Conservation (phyloP, 2,329 filamentous ascomycete species). For the Westerdykella sp. region DNA sequence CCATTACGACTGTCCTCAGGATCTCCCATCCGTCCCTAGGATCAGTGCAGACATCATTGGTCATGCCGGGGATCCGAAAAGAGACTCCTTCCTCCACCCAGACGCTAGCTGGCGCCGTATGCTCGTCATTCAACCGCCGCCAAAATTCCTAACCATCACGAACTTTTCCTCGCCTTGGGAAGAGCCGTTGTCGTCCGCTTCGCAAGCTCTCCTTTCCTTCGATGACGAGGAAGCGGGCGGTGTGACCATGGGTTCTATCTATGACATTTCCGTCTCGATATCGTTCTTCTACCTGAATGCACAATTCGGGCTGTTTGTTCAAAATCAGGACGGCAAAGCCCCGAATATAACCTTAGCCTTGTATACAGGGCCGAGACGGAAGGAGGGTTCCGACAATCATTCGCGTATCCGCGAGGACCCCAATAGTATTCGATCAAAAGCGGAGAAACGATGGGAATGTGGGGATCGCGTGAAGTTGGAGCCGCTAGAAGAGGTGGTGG, state of each 20-base stretch:
- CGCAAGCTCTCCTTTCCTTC: slow-evolving; percentile 1
- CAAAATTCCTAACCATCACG: slow-evolving; percentile 1
- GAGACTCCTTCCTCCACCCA: slow-evolving; percentile 3
- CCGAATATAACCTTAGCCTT: slow-evolving; percentile 2
- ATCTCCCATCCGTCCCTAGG: background rate
- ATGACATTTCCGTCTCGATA: slow-evolving; percentile 9
- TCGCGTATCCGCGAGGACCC: background rate
- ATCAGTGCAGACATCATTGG: background rate
- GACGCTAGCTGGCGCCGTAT: slow-evolving; percentile 13
- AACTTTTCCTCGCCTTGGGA: background rate
- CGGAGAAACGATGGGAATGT: too few species aligned
- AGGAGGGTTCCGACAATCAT: background rate
- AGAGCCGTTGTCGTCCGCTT: background rate
- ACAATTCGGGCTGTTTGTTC: slow-evolving; percentile 2
- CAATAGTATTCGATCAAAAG: background rate
- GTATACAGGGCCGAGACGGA: background rate
- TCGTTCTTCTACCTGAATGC: background rate
- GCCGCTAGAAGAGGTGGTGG: too few species aligned
- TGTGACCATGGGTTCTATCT: slow-evolving; percentile 11
- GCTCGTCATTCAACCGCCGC: slow-evolving; percentile 10
- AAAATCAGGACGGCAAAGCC: background rate
- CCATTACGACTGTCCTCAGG: background rate
- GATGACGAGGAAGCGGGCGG: slow-evolving; percentile 1
- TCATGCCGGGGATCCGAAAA: background rate
- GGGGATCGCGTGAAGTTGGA: too few species aligned